A percentile compares a stretch with the other conserved stretches of the same genome.
phyloP scores from a whole-genome alignment of 495 filamentous ascomycete species.

The Hypoxylon perforatum region DNA sequence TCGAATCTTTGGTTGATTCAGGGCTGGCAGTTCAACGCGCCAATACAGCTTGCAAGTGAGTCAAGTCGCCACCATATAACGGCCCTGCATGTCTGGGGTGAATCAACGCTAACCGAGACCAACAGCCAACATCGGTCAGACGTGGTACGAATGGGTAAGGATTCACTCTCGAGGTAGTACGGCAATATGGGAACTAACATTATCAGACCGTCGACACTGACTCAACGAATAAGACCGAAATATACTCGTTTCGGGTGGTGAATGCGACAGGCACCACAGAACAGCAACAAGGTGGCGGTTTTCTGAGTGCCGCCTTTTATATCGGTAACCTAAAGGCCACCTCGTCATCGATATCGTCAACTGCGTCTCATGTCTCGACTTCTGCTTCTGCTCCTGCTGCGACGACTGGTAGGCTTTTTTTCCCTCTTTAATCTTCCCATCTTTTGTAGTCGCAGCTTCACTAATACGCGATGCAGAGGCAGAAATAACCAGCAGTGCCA shows the following conservation, averaged over 20 bases:
- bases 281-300: constrained; percentile 30
- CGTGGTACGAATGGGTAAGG: constrained; percentile 38
- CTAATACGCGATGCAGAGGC: constrained; percentile 9
- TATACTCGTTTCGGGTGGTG: constrained; percentile 40
- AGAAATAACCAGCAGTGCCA: constrained; percentile 1
- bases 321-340: constrained; percentile 24
- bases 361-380: constrained; percentile 13
- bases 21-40: constrained; percentile 28
- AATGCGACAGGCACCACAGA: constrained; percentile 31
- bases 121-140: constrained; percentile 35
- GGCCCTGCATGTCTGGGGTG: neutral
- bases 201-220: too few species aligned
- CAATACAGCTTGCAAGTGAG: constrained; percentile 35
- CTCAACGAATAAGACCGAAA: constrained; percentile 37
- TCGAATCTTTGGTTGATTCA: constrained; percentile 40
- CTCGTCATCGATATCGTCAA: constrained; percentile 8
- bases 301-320: constrained; percentile 37
- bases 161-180: too few species aligned
- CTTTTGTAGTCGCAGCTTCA: neutral
- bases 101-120: neutral
- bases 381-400: constrained; percentile 23
- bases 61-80: constrained; percentile 2
- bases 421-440: constrained; percentile 3
- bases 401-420: constrained; percentile 5
- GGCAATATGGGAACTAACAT: too few species aligned